Evolutionary conservation across 768 basidiomycete species (phyloP).

Genomic region (Boletus reticuloceps): DNA sequence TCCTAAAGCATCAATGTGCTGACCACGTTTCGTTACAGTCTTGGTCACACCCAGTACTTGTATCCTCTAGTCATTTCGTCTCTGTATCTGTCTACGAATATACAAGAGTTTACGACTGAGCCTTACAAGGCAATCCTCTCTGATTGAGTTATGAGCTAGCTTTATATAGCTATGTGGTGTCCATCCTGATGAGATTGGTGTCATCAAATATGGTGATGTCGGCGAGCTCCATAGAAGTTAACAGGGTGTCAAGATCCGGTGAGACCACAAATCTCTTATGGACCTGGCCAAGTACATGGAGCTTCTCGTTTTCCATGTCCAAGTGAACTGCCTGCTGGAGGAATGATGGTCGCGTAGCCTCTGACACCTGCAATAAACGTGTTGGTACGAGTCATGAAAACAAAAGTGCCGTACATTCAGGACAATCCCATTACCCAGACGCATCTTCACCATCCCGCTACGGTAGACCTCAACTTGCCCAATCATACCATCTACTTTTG

Average conservation of each 20-base stretch:
- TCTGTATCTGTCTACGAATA: background rate
- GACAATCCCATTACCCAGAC: slow-evolving; percentile 74
- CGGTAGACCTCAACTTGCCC: slow-evolving; percentile 84
- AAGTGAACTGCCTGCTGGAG: slow-evolving; percentile 83
- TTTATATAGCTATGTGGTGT: slow-evolving; percentile 25
- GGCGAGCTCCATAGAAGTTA: slow-evolving; percentile 60
- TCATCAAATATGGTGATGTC: slow-evolving; percentile 44
- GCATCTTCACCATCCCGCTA: slow-evolving; percentile 85
- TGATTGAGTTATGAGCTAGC: too few relatives aligned
- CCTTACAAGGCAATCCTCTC: background rate
- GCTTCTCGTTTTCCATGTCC: slow-evolving; percentile 53
- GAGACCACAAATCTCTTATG: slow-evolving; percentile 82
- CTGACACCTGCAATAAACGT: slow-evolving; percentile 55
- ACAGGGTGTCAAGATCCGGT: slow-evolving; percentile 75
- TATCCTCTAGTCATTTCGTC: too few relatives aligned
- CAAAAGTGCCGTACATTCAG: slow-evolving; percentile 58
- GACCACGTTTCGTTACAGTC: slow-evolving; percentile 27
- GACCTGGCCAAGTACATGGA: slow-evolving; percentile 81
- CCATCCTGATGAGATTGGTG: slow-evolving; percentile 55
- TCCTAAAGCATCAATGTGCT: background rate
- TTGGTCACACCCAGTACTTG: background rate
- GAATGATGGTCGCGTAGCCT: slow-evolving; percentile 83
- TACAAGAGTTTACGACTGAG: background rate
- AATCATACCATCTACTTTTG: slow-evolving; percentile 68
- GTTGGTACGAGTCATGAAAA: background rate